A percentile compares a stretch with the other conserved stretches of the same genome.
These are phyloP conservation scores for Leptodermis oblonga DNA, from an alignment of 257 asterid species.

Conservation along the genomic window DNA sequence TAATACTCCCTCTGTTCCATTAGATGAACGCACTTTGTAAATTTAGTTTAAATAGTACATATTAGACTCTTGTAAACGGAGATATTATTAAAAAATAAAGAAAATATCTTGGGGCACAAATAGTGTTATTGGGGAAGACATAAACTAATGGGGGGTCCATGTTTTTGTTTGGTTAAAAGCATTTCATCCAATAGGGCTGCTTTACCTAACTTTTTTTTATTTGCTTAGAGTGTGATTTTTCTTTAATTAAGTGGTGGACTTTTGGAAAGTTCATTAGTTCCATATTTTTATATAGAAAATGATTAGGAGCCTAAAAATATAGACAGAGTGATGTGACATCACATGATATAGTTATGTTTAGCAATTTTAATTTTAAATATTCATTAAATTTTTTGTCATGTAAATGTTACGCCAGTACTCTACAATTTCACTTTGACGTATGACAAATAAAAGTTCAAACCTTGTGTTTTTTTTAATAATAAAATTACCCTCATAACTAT, in stretches of 20 bases:
- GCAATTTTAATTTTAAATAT: neutral
- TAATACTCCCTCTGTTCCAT: too few species aligned
- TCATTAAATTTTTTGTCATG: neutral
- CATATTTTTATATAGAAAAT: neutral
- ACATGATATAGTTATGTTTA: neutral
- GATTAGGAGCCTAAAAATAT: too few species aligned
- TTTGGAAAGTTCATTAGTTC: neutral
- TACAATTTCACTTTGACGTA: neutral
- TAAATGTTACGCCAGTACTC: neutral
- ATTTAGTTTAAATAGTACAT: neutral
- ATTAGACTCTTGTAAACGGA: neutral
- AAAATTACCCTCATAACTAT: too few species aligned
- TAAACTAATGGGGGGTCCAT: constrained; percentile 23
- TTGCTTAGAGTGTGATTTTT: neutral
- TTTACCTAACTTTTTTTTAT: constrained; percentile 48
- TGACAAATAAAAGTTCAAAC: neutral
- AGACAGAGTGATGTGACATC: neutral
- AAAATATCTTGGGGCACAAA: neutral
- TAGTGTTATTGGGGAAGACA: neutral
- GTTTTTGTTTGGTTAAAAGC: constrained; percentile 22
- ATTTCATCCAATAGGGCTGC: constrained; percentile 44
- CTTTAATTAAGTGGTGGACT: constrained; percentile 10
- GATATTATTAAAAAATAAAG: too few species aligned
- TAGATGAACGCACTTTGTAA: too few species aligned
- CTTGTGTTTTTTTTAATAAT: too few species aligned